phyloP scores from a whole-genome alignment of 805 yeast species.

The Teunomyces atbi region DNA sequence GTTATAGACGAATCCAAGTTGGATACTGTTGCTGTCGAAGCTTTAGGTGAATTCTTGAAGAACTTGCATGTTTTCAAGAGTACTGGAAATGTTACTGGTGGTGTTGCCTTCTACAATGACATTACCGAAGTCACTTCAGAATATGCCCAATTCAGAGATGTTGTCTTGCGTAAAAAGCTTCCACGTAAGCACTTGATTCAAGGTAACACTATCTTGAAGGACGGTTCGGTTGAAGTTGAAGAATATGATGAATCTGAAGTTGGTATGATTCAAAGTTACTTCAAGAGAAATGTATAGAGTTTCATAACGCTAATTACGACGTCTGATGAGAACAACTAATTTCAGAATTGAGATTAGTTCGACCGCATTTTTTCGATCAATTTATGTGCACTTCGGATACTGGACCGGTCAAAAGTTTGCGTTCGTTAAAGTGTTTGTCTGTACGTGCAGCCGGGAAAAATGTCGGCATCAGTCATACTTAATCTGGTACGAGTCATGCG shows the following conservation, averaged over 20 bases:
- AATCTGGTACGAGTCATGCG: conserved; percentile 2
- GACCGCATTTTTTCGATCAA: neutral
- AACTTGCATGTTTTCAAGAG: conserved; percentile 79
- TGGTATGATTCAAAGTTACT: conserved; percentile 79
- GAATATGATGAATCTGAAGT: conserved; percentile 72
- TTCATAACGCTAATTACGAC: neutral
- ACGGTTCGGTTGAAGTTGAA: conserved; percentile 49
- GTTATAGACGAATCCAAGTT: conserved; percentile 62
- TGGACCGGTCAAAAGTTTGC: neutral
- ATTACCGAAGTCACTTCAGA: conserved; percentile 69
- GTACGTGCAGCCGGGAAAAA: neutral
- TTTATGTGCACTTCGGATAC: neutral
- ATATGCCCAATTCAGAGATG: conserved; percentile 61
- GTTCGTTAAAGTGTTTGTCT: neutral
- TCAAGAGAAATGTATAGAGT: conserved; percentile 43
- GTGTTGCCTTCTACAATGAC: conserved; percentile 60
- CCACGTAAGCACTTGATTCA: conserved; percentile 86
- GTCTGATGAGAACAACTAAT: neutral
- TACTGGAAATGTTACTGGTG: conserved; percentile 67
- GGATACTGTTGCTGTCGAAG: conserved; percentile 65
- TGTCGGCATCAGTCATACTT: conserved; percentile 1
- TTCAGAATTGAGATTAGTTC: neutral
- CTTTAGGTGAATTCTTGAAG: conserved; percentile 67
- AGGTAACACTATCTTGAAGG: conserved; percentile 60
- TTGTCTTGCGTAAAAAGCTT: conserved; percentile 66